phyloP scores from a whole-genome alignment of 202 grass and related monocot species.

The Cymbopogon flexuosus region DNA sequence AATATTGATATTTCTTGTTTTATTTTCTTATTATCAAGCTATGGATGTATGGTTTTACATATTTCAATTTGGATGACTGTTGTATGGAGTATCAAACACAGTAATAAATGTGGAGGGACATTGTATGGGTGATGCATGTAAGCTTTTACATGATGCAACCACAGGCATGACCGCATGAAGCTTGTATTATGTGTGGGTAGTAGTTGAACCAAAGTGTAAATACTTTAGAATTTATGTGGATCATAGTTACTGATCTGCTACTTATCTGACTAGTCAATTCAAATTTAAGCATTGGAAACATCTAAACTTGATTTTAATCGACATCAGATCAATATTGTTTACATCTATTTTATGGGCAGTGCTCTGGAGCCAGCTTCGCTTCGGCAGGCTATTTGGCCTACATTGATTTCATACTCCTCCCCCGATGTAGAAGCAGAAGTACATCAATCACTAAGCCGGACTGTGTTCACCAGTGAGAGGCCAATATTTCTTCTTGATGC shows the following conservation, averaged over 20 bases:
- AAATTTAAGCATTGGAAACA: not conserved
- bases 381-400: constrained; percentile 58
- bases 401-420: constrained; percentile 48
- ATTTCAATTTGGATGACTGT: not conserved
- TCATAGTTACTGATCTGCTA: not conserved
- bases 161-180: constrained; percentile 12
- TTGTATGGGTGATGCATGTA: not conserved
- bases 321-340: constrained; percentile 7
- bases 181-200: not conserved
- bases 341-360: constrained; percentile 37
- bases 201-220: not conserved
- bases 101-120: not conserved
- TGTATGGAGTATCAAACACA: not conserved
- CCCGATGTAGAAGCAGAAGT: constrained; percentile 50
- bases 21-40: not conserved
- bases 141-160: not conserved
- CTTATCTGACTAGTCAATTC: not conserved
- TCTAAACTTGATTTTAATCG: constrained; percentile 1
- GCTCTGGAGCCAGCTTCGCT: constrained; percentile 57
- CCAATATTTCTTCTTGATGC: constrained; percentile 68
- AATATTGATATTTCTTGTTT: not conserved
- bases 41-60: not conserved
- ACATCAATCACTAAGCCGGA: constrained; percentile 47
- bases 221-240: not conserved
- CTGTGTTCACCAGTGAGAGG: constrained; percentile 46